These are phyloP conservation scores for Prunus dulcis DNA, from an alignment of 306 rosid genomes.

Conservation along the genomic window DNA sequence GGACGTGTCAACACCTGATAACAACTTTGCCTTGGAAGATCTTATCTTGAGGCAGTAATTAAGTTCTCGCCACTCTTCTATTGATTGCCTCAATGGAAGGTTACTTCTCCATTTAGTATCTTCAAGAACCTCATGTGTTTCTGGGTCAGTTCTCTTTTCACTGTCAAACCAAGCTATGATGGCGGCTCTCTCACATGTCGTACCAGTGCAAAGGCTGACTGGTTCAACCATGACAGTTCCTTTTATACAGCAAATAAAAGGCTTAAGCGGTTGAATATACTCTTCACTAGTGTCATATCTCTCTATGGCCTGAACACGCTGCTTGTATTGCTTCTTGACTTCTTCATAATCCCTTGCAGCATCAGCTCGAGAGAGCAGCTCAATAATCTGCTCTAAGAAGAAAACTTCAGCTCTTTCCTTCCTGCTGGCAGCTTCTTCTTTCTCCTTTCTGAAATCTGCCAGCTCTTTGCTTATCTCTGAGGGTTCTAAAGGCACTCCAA, in stretches of 20 bases:
- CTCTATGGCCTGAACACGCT: slow-evolving; percentile 60
- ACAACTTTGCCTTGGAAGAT: slow-evolving; percentile 44
- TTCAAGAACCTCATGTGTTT: slow-evolving; percentile 58
- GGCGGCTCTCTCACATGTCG: slow-evolving; percentile 82
- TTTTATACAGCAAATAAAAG: slow-evolving; percentile 57
- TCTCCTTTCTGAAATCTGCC: slow-evolving; percentile 67
- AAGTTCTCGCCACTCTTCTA: slow-evolving; percentile 84
- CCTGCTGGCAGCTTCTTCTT: slow-evolving; percentile 64
- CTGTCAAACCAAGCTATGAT: slow-evolving; percentile 51
- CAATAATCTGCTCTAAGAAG: slow-evolving; percentile 70
- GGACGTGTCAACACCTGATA: slow-evolving; percentile 26
- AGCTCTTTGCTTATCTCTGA: slow-evolving; percentile 74
- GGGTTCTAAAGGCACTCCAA: slow-evolving; percentile 87
- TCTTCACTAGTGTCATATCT: slow-evolving; percentile 49
- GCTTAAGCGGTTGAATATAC: slow-evolving; percentile 49
- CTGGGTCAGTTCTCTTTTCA: slow-evolving; percentile 55
- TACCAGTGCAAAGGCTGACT: slow-evolving; percentile 83
- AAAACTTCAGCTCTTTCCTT: slow-evolving; percentile 70
- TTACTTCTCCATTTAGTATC: slow-evolving; percentile 58
- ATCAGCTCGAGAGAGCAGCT: slow-evolving; percentile 79
- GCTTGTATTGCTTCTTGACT: slow-evolving; percentile 61
- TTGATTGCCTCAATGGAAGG: slow-evolving; percentile 65
- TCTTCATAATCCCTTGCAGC: slow-evolving; percentile 84
- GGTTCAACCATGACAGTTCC: slow-evolving; percentile 75
- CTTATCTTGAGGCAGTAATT: slow-evolving; percentile 64